Conservation (phyloP, 2,329 filamentous ascomycete species). For the Fusarium nodosum region DNA sequence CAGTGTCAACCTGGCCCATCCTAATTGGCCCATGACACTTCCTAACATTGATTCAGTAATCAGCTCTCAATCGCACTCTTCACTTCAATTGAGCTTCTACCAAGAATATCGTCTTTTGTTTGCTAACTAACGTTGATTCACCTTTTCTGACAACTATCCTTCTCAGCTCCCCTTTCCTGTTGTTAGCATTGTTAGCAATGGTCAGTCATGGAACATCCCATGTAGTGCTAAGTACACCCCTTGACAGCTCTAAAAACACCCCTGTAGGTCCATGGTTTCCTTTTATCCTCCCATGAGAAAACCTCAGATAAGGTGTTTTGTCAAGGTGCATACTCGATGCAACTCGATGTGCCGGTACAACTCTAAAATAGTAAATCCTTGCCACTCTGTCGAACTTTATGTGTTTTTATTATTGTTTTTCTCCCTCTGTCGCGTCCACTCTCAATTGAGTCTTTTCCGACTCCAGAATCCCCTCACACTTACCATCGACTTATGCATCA, state of each 20-base stretch:
- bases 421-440: constrained; percentile 11
- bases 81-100: not conserved
- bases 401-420: constrained; percentile 3
- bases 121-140: not conserved
- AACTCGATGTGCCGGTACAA: constrained; percentile 42
- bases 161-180: constrained; percentile 23
- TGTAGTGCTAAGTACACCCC: too few species aligned
- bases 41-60: constrained; percentile 36
- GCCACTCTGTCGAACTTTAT: constrained; percentile 21
- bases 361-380: constrained; percentile 39
- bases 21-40: constrained; percentile 31
- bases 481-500: not conserved
- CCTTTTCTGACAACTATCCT: constrained; percentile 3
- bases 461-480: not conserved
- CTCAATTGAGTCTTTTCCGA: constrained; percentile 4
- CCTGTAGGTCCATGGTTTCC: constrained; percentile 15
- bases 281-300: constrained; percentile 1
- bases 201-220: constrained; percentile 37
- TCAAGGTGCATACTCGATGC: constrained; percentile 34
- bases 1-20: constrained; percentile 29
- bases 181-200: constrained; percentile 16
- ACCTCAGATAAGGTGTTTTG: constrained; percentile 46
- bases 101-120: not conserved
- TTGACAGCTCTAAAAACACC: too few species aligned
- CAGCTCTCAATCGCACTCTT: not conserved